Conservation (phyloP, 805 yeast species). For the Lipomyces starkeyi region DNA sequence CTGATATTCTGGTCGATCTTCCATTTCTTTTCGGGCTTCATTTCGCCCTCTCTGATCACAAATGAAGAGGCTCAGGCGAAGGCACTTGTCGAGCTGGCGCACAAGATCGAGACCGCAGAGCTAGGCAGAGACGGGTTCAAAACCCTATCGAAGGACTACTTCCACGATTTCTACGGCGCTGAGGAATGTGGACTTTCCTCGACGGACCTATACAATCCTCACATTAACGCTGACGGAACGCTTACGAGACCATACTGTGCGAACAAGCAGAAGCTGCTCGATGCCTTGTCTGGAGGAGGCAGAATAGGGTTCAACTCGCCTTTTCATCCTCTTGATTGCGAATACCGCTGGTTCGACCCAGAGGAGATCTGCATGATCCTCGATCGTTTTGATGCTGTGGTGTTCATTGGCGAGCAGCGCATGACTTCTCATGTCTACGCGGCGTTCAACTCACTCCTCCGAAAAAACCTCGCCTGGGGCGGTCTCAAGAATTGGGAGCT, state of each 20-base stretch:
- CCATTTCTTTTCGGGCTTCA: conserved; percentile 17
- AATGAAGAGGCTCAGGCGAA: conserved; percentile 33
- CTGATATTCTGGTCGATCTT: conserved; percentile 30
- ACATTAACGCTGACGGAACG: conserved; percentile 29
- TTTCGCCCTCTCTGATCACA: conserved; percentile 22
- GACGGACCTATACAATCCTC: conserved; percentile 34
- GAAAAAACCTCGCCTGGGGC: conserved; percentile 38
- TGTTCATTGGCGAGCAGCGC: conserved; percentile 36
- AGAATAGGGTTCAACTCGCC: conserved; percentile 26
- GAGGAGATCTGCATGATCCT: conserved; percentile 38
- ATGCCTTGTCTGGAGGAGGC: conserved; percentile 30
- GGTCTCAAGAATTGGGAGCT: conserved; percentile 38
- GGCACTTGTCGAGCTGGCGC: conserved; percentile 30
- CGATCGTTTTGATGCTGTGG: conserved; percentile 36
- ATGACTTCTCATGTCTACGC: conserved; percentile 35
- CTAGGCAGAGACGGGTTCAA: conserved; percentile 35
- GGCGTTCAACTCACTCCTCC: conserved; percentile 36
- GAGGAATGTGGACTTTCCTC: conserved; percentile 33
- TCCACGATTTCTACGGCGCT: conserved; percentile 36
- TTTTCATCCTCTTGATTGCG: conserved; percentile 30
- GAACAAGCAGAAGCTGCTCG: conserved; percentile 24
- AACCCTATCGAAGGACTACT: conserved; percentile 19
- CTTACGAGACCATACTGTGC: conserved; percentile 32
- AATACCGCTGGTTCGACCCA: conserved; percentile 37
- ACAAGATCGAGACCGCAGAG: conserved; percentile 27